Percentiles rank a stretch among this genome's conserved stretches.
phyloP scores from a whole-genome alignment of 495 filamentous ascomycete genomes.

The Aspergillus heteromorphus region DNA sequence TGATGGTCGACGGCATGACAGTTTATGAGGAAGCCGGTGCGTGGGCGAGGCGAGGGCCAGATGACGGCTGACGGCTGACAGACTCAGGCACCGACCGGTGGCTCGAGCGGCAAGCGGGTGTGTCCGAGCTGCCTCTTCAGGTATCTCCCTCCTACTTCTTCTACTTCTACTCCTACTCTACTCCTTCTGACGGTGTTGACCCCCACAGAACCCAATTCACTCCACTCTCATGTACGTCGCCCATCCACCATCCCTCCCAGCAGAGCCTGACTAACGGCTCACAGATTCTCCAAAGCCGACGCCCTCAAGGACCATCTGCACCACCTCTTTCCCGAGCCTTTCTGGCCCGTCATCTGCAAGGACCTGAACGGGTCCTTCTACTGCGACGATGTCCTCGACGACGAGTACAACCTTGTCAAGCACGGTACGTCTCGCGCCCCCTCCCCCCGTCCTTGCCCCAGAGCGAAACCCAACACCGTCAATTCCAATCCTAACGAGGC shows the following conservation, averaged over 20 bases:
- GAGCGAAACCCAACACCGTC: background rate
- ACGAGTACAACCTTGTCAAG: background rate
- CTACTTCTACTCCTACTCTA: too few species aligned
- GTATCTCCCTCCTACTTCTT: background rate
- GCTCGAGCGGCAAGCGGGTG: background rate
- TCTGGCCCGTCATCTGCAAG: background rate
- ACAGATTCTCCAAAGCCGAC: background rate
- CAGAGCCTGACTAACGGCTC: too few species aligned
- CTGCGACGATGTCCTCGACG: constrained; percentile 6
- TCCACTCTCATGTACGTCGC: too few species aligned
- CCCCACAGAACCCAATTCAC: too few species aligned
- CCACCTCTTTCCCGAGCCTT: constrained; percentile 1
- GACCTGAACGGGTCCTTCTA: constrained; percentile 16
- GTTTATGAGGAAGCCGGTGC: background rate
- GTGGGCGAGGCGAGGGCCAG: background rate
- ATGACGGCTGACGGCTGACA: background rate
- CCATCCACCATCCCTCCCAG: too few species aligned
- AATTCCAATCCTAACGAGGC: too few species aligned
- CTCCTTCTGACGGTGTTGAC: too few species aligned
- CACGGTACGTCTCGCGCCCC: background rate
- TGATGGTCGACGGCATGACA: background rate
- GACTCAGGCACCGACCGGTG: background rate
- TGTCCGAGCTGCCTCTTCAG: background rate
- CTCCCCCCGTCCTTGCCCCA: too few species aligned
- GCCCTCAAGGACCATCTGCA: background rate